phyloP scores from a whole-genome alignment of 2,329 filamentous ascomycete genomes.

The Microdochium bolleyi region DNA sequence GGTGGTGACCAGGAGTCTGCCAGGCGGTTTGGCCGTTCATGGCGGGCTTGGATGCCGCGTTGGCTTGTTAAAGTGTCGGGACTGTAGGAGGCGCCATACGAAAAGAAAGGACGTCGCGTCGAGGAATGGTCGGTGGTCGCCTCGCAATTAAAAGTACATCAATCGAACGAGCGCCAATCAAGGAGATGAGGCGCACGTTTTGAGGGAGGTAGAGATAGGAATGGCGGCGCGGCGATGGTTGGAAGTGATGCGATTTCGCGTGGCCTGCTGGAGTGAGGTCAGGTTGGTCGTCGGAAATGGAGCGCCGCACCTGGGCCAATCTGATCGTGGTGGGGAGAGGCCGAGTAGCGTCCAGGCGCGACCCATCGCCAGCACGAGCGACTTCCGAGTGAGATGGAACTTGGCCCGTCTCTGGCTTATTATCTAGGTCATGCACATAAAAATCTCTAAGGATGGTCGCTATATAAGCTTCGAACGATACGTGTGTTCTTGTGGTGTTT shows the following conservation, averaged over 20 bases:
- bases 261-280: slow-evolving; percentile 49
- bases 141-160: slow-evolving; percentile 39
- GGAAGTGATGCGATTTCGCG: slow-evolving; percentile 38
- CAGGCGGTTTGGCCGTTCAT: slow-evolving; percentile 59
- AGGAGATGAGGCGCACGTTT: slow-evolving; percentile 38
- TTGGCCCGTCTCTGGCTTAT: neutral
- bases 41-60: slow-evolving; percentile 53
- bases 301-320: neutral
- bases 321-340: neutral
- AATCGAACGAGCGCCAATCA: slow-evolving; percentile 41
- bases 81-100: slow-evolving; percentile 49
- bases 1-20: slow-evolving; percentile 48
- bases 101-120: slow-evolving; percentile 39
- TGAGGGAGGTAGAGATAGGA: slow-evolving; percentile 28
- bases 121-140: slow-evolving; percentile 36
- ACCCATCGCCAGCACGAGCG: neutral
- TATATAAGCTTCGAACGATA: neutral
- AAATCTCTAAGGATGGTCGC: neutral
- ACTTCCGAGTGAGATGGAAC: neutral
- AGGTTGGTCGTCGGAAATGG: slow-evolving; percentile 5
- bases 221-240: slow-evolving; percentile 44
- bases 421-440: neutral
- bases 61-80: slow-evolving; percentile 38
- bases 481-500: too few relatives aligned
- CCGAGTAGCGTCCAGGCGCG: neutral